phyloP scores from a whole-genome alignment of 805 yeast species.

The Torulaspora gathmanii region DNA sequence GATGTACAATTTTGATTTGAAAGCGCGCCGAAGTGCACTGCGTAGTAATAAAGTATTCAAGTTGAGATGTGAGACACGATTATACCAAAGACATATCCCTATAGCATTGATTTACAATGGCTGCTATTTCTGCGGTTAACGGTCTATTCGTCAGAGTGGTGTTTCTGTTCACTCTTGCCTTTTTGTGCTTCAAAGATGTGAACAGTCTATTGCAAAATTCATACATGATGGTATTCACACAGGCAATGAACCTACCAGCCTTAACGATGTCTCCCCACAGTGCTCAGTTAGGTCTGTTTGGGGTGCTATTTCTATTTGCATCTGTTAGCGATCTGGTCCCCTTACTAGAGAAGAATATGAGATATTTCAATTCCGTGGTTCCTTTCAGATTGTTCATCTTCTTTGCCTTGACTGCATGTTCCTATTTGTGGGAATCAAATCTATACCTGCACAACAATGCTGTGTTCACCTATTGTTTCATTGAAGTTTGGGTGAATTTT shows the following conservation, averaged over 20 bases:
- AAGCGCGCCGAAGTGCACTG: too few species aligned
- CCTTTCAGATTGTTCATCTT: conserved; percentile 51
- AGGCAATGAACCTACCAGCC: conserved; percentile 52
- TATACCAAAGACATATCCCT: too few species aligned
- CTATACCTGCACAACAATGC: conserved; percentile 53
- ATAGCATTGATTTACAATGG: conserved; percentile 37
- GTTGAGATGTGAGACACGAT: too few species aligned
- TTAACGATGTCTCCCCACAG: conserved; percentile 32
- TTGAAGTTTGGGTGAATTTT: conserved; percentile 68
- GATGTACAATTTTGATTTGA: too few species aligned
- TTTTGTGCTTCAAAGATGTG: conserved; percentile 47
- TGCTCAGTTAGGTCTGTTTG: conserved; percentile 48
- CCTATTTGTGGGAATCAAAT: conserved; percentile 45
- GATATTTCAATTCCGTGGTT: conserved; percentile 55
- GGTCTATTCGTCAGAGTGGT: conserved; percentile 46
- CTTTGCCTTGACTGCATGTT: conserved; percentile 47
- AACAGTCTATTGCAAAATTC: conserved; percentile 42
- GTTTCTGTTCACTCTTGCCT: conserved; percentile 43
- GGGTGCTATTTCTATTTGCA: conserved; percentile 42
- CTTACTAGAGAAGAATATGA: conserved; percentile 41
- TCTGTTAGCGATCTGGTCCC: conserved; percentile 57
- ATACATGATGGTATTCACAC: conserved; percentile 49
- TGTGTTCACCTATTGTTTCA: conserved; percentile 53
- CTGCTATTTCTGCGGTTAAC: conserved; percentile 46
- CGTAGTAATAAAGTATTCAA: too few species aligned